Base-by-base conservation (phyloP, 129 eudicot genomes). In the Cynara cardunculus region DNA sequence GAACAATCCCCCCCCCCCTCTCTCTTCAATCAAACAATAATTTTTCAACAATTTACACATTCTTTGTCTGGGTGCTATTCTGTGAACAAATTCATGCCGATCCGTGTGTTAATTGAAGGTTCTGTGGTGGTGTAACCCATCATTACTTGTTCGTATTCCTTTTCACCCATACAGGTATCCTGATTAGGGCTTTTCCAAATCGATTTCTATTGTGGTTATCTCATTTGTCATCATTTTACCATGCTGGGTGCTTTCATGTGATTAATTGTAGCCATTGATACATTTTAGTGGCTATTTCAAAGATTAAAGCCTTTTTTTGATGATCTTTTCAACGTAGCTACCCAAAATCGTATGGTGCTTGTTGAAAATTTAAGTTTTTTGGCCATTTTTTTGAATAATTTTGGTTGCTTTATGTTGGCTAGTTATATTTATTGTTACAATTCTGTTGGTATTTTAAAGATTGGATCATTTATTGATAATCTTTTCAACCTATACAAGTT, bases 131-230 rank as follows among this genome's bases (percentile, higher is more conserved):
- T 56, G 71, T 72, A 22, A 72, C 26, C 41, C 53, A 61, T 31
- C 19, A 31, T 76, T 75, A 25, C 3, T 8, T 24, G 78, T 25
- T 72, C 41, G 61, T 70, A 19, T 79, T 31, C 16, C 3, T 67
- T 41, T 78, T 71, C 32, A 19, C 25, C 22, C 70, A 59, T 71
- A 80, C 68, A 78, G 68, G 82, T 78, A 68, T 25, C 18, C 37
- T 27, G 3, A 75, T 1, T 44, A 6, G 24, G 24, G 32, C 19
- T 18, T 53, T 74, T 30, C n/a, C 53, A 9, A n/a, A 56, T 59
- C 30, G 26, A 21, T 5, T n/a, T 75, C 1, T 30, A 14, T 12
- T 11, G 25, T 12, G 12, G 9, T 73, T 25, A 68, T 56, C 65
- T 5, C 24, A 56, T 56, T 56, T n/a, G 5, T 56, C 5, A 56